Percentiles rank a stretch among this genome's conserved stretches.
These are phyloP conservation scores for Sclerotiophoma versabilis DNA, from an alignment of 2,329 filamentous ascomycete species.

Conservation along the genomic window DNA sequence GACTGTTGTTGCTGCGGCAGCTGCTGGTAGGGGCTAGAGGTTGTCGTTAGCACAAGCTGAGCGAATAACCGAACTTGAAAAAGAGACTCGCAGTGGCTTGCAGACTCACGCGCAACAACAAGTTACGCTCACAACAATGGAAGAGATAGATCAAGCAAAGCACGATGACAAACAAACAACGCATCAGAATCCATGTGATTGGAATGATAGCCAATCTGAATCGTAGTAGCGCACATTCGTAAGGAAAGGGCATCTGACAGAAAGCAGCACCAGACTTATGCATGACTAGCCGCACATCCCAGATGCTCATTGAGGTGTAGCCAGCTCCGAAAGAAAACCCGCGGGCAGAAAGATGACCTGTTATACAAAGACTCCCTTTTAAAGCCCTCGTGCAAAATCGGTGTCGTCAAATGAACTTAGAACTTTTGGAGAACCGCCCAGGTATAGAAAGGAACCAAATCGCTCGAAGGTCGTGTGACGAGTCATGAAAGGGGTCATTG, in stretches of 20 bases:
- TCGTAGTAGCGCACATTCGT: conserved; percentile 35
- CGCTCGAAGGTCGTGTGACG: conserved; percentile 48
- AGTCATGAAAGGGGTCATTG: conserved; percentile 48
- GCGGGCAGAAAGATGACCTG: conserved; percentile 44
- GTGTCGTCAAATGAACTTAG: conserved; percentile 46
- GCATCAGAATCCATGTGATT: conserved; percentile 44
- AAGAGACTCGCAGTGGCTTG: neutral
- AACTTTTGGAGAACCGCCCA: conserved; percentile 51
- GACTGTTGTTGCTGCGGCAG: conserved; percentile 20
- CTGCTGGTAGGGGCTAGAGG: conserved; percentile 16
- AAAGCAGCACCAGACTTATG: conserved; percentile 41
- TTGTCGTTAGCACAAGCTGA: conserved; percentile 2
- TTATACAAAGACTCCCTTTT: conserved; percentile 49
- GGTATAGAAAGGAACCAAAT: conserved; percentile 47
- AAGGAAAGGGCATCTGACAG: conserved; percentile 41
- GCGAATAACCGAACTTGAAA: neutral
- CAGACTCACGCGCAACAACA: conserved; percentile 15
- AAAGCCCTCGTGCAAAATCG: conserved; percentile 45
- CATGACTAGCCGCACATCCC: conserved; percentile 48
- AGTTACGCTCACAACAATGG: conserved; percentile 7
- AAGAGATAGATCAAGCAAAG: conserved; percentile 31
- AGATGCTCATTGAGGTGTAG: conserved; percentile 37
- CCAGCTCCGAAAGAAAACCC: conserved; percentile 42
- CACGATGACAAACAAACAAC: conserved; percentile 35
- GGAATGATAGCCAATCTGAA: conserved; percentile 49